phyloP scores from a whole-genome alignment of 75 land plant genomes.

The Selaginella moellendorffii region DNA sequence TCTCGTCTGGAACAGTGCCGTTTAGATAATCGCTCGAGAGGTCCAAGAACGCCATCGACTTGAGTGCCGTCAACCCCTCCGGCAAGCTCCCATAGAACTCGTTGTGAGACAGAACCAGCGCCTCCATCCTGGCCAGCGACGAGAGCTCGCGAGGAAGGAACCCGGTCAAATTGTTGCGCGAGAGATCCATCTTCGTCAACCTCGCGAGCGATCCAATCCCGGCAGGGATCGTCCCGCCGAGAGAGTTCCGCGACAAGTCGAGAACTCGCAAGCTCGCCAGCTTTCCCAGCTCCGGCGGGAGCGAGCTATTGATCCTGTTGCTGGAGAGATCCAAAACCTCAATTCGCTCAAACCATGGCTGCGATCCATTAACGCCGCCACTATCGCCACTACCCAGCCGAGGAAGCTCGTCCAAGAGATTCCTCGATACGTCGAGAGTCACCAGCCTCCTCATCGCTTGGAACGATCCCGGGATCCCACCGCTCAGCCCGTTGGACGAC shows the following conservation, averaged over 20 bases:
- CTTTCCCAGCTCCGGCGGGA: slow-evolving; percentile 33
- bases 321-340: slow-evolving; percentile 38
- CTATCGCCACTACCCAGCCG: too few species aligned
- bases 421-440: slow-evolving; percentile 32
- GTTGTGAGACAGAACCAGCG: slow-evolving; percentile 46
- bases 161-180: slow-evolving; percentile 45
- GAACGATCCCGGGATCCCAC: slow-evolving; percentile 28
- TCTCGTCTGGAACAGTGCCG: slow-evolving; percentile 29
- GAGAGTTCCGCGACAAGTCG: slow-evolving; percentile 25
- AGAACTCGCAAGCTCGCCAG: slow-evolving; percentile 25
- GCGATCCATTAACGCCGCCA: slow-evolving; percentile 39
- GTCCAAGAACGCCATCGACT: slow-evolving; percentile 24
- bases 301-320: slow-evolving; percentile 38
- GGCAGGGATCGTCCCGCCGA: slow-evolving; percentile 32
- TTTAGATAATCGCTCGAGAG: slow-evolving; percentile 63
- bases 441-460: slow-evolving; percentile 36
- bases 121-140: slow-evolving; percentile 8
- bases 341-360: slow-evolving; percentile 33
- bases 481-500: slow-evolving; percentile 45
- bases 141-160: slow-evolving; percentile 17
- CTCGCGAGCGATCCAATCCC: slow-evolving; percentile 22
- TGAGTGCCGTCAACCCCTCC: slow-evolving; percentile 12
- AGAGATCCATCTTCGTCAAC: slow-evolving; percentile 31
- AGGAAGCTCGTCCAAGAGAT: slow-evolving; percentile 32
- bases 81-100: slow-evolving; percentile 43